Conservation (phyloP, 805 yeast genomes). For the Wickerhamiella kazuoi region DNA sequence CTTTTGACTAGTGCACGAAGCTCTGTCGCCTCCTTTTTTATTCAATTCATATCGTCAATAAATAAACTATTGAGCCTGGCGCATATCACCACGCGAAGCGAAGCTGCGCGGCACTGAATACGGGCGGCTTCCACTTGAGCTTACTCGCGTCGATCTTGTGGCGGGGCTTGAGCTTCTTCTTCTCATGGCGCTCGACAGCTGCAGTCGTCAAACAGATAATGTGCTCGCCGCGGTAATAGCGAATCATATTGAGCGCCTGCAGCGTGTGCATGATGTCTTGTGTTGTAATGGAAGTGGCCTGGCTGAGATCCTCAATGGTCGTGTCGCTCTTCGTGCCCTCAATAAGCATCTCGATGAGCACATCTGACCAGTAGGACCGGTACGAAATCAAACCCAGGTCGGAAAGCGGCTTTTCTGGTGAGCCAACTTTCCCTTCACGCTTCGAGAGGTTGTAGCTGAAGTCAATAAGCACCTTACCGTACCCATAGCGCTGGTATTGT, state of each 20-base stretch:
- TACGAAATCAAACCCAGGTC: constrained; percentile 87
- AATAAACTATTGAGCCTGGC: constrained; percentile 4
- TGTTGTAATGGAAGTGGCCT: constrained; percentile 84
- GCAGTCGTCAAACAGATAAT: constrained; percentile 74
- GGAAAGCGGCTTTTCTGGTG: constrained; percentile 93
- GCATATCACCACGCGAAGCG: constrained; percentile 71
- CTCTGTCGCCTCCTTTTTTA: background rate
- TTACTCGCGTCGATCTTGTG: constrained; percentile 57
- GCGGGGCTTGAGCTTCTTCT: constrained; percentile 47
- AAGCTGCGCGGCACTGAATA: constrained; percentile 81
- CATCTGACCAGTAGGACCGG: constrained; percentile 93
- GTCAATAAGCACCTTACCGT: constrained; percentile 78
- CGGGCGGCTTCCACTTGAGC: constrained; percentile 87
- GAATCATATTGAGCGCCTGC: constrained; percentile 73
- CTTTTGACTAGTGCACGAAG: constrained; percentile 15
- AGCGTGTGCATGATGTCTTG: constrained; percentile 88
- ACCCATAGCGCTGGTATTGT: constrained; percentile 90
- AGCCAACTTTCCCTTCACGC: constrained; percentile 78
- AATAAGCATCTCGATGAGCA: constrained; percentile 53
- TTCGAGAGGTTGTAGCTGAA: constrained; percentile 83
- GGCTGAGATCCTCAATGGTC: constrained; percentile 80
- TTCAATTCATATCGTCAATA: constrained; percentile 1
- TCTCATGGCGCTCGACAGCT: constrained; percentile 58
- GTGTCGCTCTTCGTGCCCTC: constrained; percentile 40
- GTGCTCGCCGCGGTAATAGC: constrained; percentile 92